Conservation (phyloP, 2,329 filamentous ascomycete genomes). For the Fusarium clavum region DNA sequence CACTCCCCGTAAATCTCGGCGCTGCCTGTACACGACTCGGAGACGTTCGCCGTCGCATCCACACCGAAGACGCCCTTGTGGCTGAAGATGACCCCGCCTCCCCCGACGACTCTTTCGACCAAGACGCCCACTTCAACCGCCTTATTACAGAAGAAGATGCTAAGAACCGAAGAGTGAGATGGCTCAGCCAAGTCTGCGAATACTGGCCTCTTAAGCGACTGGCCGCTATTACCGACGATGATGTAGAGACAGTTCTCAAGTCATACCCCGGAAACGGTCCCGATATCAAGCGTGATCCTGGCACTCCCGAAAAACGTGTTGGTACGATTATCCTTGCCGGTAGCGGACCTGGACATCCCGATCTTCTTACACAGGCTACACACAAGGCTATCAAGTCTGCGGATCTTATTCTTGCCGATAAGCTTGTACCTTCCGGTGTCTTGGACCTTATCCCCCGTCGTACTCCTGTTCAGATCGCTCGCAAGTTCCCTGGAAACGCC, state of each 20-base stretch:
- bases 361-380: slow-evolving; percentile 86
- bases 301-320: slow-evolving; percentile 47
- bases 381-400: slow-evolving; percentile 79
- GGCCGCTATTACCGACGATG: slow-evolving; percentile 80
- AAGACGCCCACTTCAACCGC: slow-evolving; percentile 85
- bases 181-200: slow-evolving; percentile 96
- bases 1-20: slow-evolving; percentile 80
- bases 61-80: slow-evolving; percentile 73
- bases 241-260: slow-evolving; percentile 80
- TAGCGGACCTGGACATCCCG: slow-evolving; percentile 91
- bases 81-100: slow-evolving; percentile 66
- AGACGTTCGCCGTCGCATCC: slow-evolving; percentile 74
- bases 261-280: slow-evolving; percentile 67
- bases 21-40: slow-evolving; percentile 82
- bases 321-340: slow-evolving; percentile 90
- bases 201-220: slow-evolving; percentile 94
- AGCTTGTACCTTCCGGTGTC: slow-evolving; percentile 85
- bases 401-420: slow-evolving; percentile 85
- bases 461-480: slow-evolving; percentile 89
- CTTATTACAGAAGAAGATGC: slow-evolving; percentile 80
- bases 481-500: slow-evolving; percentile 97
- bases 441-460: slow-evolving; percentile 90
- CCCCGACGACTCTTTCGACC: slow-evolving; percentile 74
- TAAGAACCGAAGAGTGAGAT: slow-evolving; percentile 86
- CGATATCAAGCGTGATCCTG: slow-evolving; percentile 39